phyloP scores from a whole-genome alignment of 176 grass and related monocot species.

The Chloris gayana region DNA sequence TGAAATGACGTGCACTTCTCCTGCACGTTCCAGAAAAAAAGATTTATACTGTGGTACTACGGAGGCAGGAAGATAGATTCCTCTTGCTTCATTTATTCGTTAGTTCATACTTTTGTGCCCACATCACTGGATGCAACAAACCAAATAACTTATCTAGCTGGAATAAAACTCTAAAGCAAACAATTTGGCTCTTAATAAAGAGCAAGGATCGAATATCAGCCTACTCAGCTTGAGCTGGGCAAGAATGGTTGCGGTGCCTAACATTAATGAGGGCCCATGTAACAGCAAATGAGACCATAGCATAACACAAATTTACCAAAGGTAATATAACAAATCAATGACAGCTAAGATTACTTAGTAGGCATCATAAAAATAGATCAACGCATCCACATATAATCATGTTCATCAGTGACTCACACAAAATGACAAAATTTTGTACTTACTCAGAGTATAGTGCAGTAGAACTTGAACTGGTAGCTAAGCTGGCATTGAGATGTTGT shows the following conservation, averaged over 20 bases:
- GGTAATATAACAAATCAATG: neutral
- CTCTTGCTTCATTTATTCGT: neutral
- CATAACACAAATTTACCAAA: neutral
- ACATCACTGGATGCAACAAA: neutral
- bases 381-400: neutral
- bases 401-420: neutral
- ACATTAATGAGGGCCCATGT: neutral
- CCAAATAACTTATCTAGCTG: neutral
- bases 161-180: neutral
- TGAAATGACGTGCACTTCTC: too few species aligned
- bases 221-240: neutral
- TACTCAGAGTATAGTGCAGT: constrained; percentile 33
- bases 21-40: too few species aligned
- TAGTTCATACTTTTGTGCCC: neutral
- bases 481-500: constrained; percentile 43
- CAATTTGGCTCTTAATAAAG: neutral
- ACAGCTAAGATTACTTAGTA: neutral
- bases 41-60: neutral
- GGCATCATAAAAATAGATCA: constrained; percentile 15
- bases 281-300: neutral
- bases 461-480: constrained; percentile 33
- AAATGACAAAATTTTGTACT: constrained; percentile 33
- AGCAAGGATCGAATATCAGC: neutral
- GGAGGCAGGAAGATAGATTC: neutral
- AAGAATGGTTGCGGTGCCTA: neutral